Evolutionary conservation across 306 rosid species (phyloP), one percentile per base, ranked within the genome.

Genomic region (Fragaria nilgerrensis): DNA sequence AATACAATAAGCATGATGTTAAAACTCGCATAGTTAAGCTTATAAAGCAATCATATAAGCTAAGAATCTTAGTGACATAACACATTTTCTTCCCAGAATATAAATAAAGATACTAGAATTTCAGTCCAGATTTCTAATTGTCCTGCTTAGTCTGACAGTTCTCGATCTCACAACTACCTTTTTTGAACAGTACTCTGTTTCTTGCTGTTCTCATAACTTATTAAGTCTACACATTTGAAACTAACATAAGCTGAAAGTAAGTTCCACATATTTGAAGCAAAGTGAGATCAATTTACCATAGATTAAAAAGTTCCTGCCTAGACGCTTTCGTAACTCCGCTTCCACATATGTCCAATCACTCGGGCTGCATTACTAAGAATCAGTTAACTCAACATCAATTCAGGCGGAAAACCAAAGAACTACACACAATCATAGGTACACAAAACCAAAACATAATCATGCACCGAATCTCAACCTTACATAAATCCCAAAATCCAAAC

Each of bases 331-430:
- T 79, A 92, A 80, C 84, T 95, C 97, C 22, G 90, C 90, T 87
- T 95, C 97, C 39, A 85, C 90, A 70, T 95, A 95, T 5, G 87
- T 88, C 98, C 98, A 95, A 75, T 95, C 98, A 76, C 87, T 88
- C 63, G 96, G 88, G 91, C 98, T 95, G 89, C 85, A 82, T 47
- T 67, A 86, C 79, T 75, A 79, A 43, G 63, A 56, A 82, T 80
- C 74, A 84, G 88, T 83, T 58, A 78, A 75, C 72, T 68, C 23
- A 32, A 74, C 45, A 63, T 55, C 19, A 78, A 58, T 73, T 80
- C 50, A 58, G 17, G 17, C 19, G 7, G 32, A 41, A 78, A 53
- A 25, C 83, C 45, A 39, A 64, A 73, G 47, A 29, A 77, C 15
- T 11, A 78, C 2, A 72, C 36, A 77, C 50, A 76, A 71, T 49